phyloP scores from a whole-genome alignment of 2,329 filamentous ascomycete species.

The Alternaria tenuissima region DNA sequence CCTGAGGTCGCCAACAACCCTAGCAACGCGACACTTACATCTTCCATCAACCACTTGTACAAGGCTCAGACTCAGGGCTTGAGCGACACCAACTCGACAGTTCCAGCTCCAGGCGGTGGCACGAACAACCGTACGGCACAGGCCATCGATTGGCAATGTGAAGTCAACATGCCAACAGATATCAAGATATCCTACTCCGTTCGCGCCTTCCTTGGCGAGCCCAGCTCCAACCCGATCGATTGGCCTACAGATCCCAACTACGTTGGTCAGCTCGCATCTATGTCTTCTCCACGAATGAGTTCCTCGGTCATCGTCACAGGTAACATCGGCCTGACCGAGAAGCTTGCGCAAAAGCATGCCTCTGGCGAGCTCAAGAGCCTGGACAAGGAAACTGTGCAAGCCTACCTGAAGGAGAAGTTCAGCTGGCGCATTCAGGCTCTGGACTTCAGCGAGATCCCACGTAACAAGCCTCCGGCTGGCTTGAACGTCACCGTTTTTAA shows the following conservation, averaged over 20 bases:
- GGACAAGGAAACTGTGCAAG: conserved; percentile 28
- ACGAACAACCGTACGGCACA: conserved; percentile 20
- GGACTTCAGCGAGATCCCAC: conserved; percentile 41
- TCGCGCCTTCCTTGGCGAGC: conserved; percentile 42
- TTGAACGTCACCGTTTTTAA: conserved; percentile 42
- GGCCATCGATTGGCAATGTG: conserved; percentile 40
- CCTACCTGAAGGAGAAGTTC: conserved; percentile 41
- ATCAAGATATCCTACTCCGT: conserved; percentile 45
- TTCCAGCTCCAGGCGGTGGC: conserved; percentile 9
- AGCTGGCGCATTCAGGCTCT: conserved; percentile 44
- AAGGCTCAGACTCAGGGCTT: conserved; percentile 37
- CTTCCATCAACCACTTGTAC: conserved; percentile 39
- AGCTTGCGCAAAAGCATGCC: conserved; percentile 38
- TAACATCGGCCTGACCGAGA: conserved; percentile 51
- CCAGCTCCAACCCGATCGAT: conserved; percentile 31
- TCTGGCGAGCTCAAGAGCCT: conserved; percentile 38
- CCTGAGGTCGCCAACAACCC: conserved; percentile 39
- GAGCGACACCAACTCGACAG: conserved; percentile 28
- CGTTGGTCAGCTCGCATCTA: conserved; percentile 52
- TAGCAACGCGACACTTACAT: conserved; percentile 38
- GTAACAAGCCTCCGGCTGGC: conserved; percentile 35
- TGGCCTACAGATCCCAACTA: conserved; percentile 53
- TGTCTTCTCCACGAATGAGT: conserved; percentile 49
- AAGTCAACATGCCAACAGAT: conserved; percentile 44
- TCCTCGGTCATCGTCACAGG: conserved; percentile 51